phyloP scores from a whole-genome alignment of 2,329 filamentous ascomycete genomes.

The Diplodia sapinea region DNA sequence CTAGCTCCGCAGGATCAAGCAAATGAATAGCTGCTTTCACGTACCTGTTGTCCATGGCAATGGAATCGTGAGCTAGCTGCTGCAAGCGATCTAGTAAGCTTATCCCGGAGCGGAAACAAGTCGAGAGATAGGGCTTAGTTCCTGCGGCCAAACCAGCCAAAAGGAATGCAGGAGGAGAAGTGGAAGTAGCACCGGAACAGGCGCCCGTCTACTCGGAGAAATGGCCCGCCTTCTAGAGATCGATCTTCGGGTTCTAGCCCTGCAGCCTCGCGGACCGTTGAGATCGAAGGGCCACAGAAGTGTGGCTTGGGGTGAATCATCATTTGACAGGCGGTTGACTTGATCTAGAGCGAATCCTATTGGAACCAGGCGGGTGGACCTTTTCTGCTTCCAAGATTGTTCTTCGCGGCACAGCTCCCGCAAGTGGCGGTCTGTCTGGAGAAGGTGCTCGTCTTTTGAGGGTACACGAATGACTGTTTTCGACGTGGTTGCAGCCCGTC shows the following conservation, averaged over 20 bases:
- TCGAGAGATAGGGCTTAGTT: slow-evolving; percentile 3
- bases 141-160: background rate
- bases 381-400: background rate
- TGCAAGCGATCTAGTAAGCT: slow-evolving; percentile 2
- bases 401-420: background rate
- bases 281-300: background rate
- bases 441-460: background rate
- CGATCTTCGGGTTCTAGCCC: slow-evolving; percentile 3
- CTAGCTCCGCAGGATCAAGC: background rate
- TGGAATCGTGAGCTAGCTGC: background rate
- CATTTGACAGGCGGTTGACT: background rate
- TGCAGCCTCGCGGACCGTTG: slow-evolving; percentile 10
- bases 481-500: background rate
- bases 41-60: background rate
- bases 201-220: background rate
- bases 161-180: background rate
- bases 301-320: background rate
- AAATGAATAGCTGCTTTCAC: background rate
- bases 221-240: background rate
- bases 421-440: slow-evolving; percentile 9
- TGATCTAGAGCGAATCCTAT: background rate
- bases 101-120: background rate
- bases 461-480: slow-evolving; percentile 7
- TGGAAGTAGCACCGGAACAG: background rate
- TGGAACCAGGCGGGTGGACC: background rate